phyloP scores from a whole-genome alignment of 169 alveolate genomes.

The Plasmodium ovale region DNA sequence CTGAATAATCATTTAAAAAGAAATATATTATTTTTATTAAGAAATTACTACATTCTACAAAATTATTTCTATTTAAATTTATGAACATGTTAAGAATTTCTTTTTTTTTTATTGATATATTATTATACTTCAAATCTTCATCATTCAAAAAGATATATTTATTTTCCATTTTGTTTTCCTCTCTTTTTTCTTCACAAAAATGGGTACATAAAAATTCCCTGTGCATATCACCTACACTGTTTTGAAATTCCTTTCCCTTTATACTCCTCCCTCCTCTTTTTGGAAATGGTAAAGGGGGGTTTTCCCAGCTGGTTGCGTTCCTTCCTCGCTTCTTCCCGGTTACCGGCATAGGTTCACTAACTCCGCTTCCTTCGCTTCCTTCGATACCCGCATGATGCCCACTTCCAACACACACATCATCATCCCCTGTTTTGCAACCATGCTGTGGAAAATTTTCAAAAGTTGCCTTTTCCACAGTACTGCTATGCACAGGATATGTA shows the following conservation, averaged over 20 bases:
- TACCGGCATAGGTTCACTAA: too few species aligned
- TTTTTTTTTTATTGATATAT: conserved; percentile 28
- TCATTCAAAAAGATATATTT: conserved; percentile 9
- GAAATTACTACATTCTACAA: conserved; percentile 24
- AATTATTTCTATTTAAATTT: conserved; percentile 4
- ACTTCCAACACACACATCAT: too few species aligned
- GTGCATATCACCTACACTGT: background rate
- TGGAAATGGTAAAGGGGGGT: background rate
- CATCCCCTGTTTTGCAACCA: background rate
- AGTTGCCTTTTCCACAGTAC: too few species aligned
- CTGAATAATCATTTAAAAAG: conserved; percentile 31
- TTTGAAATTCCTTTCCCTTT: background rate
- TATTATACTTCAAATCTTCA: conserved; percentile 13
- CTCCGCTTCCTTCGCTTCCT: too few species aligned
- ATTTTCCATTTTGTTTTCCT: background rate
- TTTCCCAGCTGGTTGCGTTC: background rate
- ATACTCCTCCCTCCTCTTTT: too few species aligned
- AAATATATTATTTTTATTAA: conserved; percentile 7
- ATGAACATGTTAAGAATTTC: conserved; percentile 21
- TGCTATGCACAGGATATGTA: background rate
- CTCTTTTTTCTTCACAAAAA: background rate
- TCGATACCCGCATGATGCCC: too few species aligned
- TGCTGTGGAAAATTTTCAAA: background rate
- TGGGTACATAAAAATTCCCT: background rate
- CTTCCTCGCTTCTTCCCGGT: background rate